Base-by-base conservation (phyloP, 345 rosid genomes). In the Populus pruinosa region DNA sequence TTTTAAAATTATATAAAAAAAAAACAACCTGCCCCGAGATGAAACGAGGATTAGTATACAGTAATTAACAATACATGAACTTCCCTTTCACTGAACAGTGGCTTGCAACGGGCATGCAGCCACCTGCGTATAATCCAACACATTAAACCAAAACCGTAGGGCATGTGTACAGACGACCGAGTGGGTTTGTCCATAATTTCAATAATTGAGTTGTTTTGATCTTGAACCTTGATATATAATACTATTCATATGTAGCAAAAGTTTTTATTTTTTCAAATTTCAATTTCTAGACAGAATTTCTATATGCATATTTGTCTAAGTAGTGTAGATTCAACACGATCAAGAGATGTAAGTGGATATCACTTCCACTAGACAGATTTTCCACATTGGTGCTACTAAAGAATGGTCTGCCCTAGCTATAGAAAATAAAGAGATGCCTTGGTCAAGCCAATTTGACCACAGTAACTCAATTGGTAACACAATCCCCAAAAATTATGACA, bases 161-260 rank as follows among this genome's bases (percentile, higher is more conserved):
- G 72, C 72, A 79, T 39, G 35, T 56, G 20, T 66, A 39, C 50
- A 61, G 39, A 67, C n/a, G 62, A 18, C 76, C 18, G 39, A 70
- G 43, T 75, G 67, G 49, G 72, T 53, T 74, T 82, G 80, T 77
- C 83, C 72, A 79, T 77, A 61, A n/a, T 74, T 47, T 77, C 82
- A 82, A 80, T 85, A 67, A 85, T 80, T 62, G 78, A 79, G 74
- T 2, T n/a, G 33, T 18, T 10, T 16, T 17, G 29, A n/a, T 56
- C 12, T 56, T 62, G 36, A n/a, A 39, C 43, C 43, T 39, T 55
- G 5, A 33, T 63, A 17, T 38, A 21, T 7, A n/a, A 13, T 73
- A 12, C 27, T 53, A 49, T 71, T 31, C 39, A 49, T 17, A 3
- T 61, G 14, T 62, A 25, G 9, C 21, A 25, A 31, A 56, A 31